Evolutionary conservation across 2,329 filamentous ascomycete species (phyloP).

Genomic region (Fusarium oxysporum): DNA sequence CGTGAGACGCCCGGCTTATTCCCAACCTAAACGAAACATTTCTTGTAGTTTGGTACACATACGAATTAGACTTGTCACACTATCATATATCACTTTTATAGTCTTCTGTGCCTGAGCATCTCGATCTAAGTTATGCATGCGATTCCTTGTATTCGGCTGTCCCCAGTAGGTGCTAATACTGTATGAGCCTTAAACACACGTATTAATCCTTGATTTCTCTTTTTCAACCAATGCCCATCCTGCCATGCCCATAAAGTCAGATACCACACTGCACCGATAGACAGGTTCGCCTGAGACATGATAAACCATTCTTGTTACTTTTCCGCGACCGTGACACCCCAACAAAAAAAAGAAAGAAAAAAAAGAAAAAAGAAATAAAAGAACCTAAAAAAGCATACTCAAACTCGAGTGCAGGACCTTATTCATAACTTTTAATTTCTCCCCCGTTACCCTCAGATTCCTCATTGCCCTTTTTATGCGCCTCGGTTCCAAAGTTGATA

Average conservation of each 20-base stretch:
- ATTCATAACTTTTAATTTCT: conserved; percentile 30
- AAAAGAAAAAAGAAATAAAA: background rate
- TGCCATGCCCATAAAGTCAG: background rate
- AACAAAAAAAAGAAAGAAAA: background rate
- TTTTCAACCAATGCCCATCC: background rate
- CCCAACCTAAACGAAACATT: conserved; percentile 3
- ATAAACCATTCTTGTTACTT: conserved; percentile 38
- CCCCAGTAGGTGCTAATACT: conserved; percentile 15
- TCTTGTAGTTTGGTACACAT: conserved; percentile 8
- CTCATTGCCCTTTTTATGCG: conserved; percentile 31
- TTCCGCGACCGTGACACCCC: conserved; percentile 40
- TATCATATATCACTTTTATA: conserved; percentile 32
- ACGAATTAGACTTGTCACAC: conserved; percentile 15
- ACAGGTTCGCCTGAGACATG: conserved; percentile 32
- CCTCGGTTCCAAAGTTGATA: conserved; percentile 24
- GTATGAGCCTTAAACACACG: conserved; percentile 10
- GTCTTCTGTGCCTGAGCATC: conserved; percentile 16
- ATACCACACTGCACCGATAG: conserved; percentile 24
- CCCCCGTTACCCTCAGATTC: conserved; percentile 21
- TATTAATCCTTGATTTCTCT: conserved; percentile 27
- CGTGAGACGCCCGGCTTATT: conserved; percentile 4
- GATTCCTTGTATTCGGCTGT: conserved; percentile 24
- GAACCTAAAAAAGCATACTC: conserved; percentile 27
- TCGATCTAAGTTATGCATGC: conserved; percentile 17
- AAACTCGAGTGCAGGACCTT: conserved; percentile 30